A percentile compares a stretch with the other conserved stretches of the same genome.
These are phyloP conservation scores for Dioscorea dumetorum DNA, from an alignment of 106 monocot genomes.

Conservation along the genomic window DNA sequence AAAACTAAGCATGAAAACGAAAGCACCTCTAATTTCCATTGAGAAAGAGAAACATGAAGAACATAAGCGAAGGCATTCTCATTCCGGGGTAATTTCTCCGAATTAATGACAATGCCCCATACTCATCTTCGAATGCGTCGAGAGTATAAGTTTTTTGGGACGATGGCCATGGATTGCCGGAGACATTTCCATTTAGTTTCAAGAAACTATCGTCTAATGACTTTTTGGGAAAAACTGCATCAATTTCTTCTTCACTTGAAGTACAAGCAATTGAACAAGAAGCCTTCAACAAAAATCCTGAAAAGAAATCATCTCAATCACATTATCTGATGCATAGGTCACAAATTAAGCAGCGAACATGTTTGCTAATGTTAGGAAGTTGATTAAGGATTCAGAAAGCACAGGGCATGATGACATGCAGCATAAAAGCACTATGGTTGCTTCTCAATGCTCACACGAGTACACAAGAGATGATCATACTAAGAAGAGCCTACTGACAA, in stretches of 20 bases:
- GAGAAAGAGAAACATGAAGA: conserved; percentile 50
- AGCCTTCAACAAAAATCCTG: too few relatives aligned
- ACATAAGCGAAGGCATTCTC: conserved; percentile 31
- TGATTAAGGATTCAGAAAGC: too few relatives aligned
- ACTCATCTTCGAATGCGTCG: conserved; percentile 69
- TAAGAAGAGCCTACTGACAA: too few relatives aligned
- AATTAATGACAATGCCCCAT: conserved; percentile 57
- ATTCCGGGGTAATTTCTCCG: conserved; percentile 49
- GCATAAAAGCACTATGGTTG: too few relatives aligned
- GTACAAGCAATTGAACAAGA: too few relatives aligned
- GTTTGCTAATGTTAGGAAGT: too few relatives aligned
- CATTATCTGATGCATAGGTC: too few relatives aligned
- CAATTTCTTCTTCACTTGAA: conserved; percentile 22
- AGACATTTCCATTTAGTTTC: conserved; percentile 10
- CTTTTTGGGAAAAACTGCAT: conserved; percentile 5
- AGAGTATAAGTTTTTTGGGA: conserved; percentile 28
- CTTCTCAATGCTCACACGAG: too few relatives aligned
- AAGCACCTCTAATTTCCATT: conserved; percentile 57
- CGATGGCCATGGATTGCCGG: conserved; percentile 7
- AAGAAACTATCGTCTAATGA: conserved; percentile 11
- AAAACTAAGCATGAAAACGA: not conserved
- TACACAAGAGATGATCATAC: too few relatives aligned
- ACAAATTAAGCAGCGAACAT: too few relatives aligned
- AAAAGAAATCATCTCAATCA: too few relatives aligned
- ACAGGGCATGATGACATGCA: too few relatives aligned